Conservation (phyloP, 768 basidiomycete species). For the Lyophyllum shimeji region DNA sequence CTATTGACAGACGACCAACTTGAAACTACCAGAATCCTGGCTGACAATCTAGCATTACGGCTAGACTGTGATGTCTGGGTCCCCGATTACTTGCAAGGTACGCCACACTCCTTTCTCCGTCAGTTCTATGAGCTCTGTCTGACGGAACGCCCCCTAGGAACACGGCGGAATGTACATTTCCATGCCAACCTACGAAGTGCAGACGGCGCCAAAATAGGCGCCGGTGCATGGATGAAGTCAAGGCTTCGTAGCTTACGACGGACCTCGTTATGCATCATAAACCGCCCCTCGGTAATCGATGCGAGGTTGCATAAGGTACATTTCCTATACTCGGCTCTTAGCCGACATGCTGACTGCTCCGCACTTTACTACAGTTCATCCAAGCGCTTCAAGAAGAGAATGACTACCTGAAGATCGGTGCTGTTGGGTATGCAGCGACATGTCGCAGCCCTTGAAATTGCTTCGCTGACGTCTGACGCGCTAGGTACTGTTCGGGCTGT, state of each 20-base stretch:
- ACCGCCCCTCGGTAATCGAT: conserved; percentile 31
- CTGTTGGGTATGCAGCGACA: conserved; percentile 34
- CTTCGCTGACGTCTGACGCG: not conserved
- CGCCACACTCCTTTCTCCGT: conserved; percentile 7
- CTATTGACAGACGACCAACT: conserved; percentile 57
- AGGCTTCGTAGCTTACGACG: conserved; percentile 24
- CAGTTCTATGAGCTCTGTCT: not conserved
- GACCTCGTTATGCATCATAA: conserved; percentile 28
- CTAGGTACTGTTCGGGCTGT: conserved; percentile 46
- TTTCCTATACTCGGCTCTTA: conserved; percentile 3
- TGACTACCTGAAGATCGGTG: conserved; percentile 42
- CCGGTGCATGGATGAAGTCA: conserved; percentile 27
- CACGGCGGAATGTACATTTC: not conserved
- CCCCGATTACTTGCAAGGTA: conserved; percentile 60
- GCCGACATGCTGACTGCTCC: not conserved
- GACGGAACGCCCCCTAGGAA: not conserved
- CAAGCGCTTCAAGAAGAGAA: conserved; percentile 34
- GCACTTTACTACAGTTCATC: conserved; percentile 31
- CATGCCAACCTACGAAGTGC: conserved; percentile 23
- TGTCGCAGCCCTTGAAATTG: not conserved
- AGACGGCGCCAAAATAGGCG: conserved; percentile 30
- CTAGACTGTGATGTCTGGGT: conserved; percentile 63
- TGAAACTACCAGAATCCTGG: conserved; percentile 55
- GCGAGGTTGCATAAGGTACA: conserved; percentile 30
- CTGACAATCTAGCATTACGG: conserved; percentile 48